Percentiles rank a stretch among this genome's conserved stretches.
Conservation (phyloP, 2,329 filamentous ascomycete species). For the Colletotrichum zoysiae region DNA sequence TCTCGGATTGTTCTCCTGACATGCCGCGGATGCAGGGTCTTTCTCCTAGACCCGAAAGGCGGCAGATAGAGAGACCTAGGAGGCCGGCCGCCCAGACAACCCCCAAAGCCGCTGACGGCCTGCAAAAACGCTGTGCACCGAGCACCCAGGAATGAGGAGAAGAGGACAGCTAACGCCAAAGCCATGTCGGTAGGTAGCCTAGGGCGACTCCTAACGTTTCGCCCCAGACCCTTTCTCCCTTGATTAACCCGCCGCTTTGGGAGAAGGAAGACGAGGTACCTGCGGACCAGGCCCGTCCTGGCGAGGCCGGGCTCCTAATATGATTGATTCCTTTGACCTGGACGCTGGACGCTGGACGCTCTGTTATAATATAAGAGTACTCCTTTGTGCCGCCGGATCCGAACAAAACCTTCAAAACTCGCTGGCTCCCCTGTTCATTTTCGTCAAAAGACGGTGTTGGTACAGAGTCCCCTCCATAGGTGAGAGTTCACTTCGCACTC, state of each 20-base stretch:
- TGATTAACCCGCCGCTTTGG: neutral
- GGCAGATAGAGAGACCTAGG: neutral
- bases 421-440: neutral
- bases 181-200: neutral
- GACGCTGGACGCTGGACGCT: neutral
- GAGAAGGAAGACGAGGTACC: neutral
- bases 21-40: conserved; percentile 10
- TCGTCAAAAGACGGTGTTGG: neutral
- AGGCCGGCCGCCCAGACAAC: neutral
- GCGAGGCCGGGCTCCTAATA: neutral
- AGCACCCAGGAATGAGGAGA: neutral
- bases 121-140: neutral
- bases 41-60: neutral
- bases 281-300: conserved; percentile 3
- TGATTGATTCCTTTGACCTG: neutral
- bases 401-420: neutral
- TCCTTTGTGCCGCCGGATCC: neutral
- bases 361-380: neutral
- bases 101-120: too few relatives aligned
- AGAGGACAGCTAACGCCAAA: neutral
- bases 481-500: neutral
- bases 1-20: conserved; percentile 14
- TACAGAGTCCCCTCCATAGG: neutral
- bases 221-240: neutral
- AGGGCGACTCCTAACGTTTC: neutral